phyloP scores from a whole-genome alignment of 2,329 filamentous ascomycete genomes.

The Botrytis paeoniae region DNA sequence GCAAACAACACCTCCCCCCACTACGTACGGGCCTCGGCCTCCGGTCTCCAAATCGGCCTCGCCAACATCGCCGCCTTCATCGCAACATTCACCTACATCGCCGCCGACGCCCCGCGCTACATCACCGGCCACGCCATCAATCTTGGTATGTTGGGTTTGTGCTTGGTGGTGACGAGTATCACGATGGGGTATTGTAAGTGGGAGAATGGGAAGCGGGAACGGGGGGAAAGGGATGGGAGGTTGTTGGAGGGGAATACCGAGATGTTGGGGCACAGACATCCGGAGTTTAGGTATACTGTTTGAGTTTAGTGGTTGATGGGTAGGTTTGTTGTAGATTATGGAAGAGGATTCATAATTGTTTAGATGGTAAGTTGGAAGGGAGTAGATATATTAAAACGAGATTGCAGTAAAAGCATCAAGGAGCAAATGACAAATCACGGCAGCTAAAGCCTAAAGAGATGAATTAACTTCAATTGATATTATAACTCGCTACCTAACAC shows the following conservation, averaged over 20 bases:
- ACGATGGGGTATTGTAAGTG: constrained; percentile 60
- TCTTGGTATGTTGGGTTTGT: constrained; percentile 67
- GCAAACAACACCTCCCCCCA: constrained; percentile 16
- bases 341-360: too few species aligned
- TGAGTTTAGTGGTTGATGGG: constrained; percentile 34
- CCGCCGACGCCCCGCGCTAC: constrained; percentile 53
- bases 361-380: too few species aligned
- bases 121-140: constrained; percentile 71
- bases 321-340: too few species aligned
- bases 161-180: constrained; percentile 64
- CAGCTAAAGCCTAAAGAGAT: neutral
- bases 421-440: neutral
- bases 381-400: neutral
- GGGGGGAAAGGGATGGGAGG: constrained; percentile 61
- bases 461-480: neutral
- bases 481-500: neutral
- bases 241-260: constrained; percentile 58
- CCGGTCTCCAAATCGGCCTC: constrained; percentile 45
- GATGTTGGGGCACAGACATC: constrained; percentile 67
- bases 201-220: constrained; percentile 66
- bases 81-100: constrained; percentile 59
- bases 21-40: constrained; percentile 16
- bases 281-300: constrained; percentile 67
- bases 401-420: neutral
- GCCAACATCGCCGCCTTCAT: constrained; percentile 76